Conservation (phyloP, 2,329 filamentous ascomycete species). For the Alternaria panax region DNA sequence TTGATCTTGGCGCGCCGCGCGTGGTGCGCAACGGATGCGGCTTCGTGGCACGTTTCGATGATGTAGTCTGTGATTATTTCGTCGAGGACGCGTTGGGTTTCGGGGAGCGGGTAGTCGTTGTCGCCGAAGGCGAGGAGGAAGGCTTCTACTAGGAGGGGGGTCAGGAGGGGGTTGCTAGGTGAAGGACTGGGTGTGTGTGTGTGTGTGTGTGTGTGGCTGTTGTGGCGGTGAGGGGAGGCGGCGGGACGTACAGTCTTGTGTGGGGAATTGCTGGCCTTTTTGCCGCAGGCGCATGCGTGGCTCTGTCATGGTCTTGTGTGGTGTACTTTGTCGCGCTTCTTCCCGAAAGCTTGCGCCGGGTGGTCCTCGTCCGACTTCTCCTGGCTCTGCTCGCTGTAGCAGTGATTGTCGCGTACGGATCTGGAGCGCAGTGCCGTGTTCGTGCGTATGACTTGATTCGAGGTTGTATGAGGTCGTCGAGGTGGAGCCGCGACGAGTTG, state of each 20-base stretch:
- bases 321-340: neutral
- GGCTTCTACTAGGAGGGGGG: constrained; percentile 64
- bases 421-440: no score
- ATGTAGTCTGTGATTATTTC: constrained; percentile 95
- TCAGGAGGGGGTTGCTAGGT: constrained; percentile 16
- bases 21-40: constrained; percentile 83
- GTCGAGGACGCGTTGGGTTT: constrained; percentile 87
- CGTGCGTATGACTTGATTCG: neutral
- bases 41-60: constrained; percentile 89
- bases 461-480: neutral
- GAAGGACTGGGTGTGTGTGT: no score
- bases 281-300: constrained; percentile 57
- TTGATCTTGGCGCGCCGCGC: constrained; percentile 95
- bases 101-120: constrained; percentile 76
- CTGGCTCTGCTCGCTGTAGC: no score
- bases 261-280: constrained; percentile 57
- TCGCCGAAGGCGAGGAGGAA: constrained; percentile 85
- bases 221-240: neutral
- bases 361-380: neutral
- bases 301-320: constrained; percentile 53
- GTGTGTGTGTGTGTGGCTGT: no score
- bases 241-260: constrained; percentile 49
- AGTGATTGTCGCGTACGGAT: neutral
- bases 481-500: neutral
- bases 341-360: no score